phyloP scores from a whole-genome alignment of 2,329 filamentous ascomycete species.

The Fusarium penzigii region DNA sequence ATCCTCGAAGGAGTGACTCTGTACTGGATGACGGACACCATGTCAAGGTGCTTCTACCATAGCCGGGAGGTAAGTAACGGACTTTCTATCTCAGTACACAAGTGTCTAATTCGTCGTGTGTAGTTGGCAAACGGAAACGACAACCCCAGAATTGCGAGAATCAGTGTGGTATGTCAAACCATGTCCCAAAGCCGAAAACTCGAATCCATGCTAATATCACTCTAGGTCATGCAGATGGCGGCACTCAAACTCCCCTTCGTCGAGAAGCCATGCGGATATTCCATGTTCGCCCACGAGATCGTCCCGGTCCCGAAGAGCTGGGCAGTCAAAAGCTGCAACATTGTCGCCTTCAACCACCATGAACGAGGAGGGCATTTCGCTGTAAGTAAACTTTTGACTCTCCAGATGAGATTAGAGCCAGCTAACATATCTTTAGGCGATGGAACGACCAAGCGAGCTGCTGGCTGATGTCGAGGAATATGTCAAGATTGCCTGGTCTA shows the following conservation, averaged over 20 bases:
- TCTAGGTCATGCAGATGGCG: not conserved
- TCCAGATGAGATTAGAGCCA: not conserved
- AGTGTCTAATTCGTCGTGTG: not conserved
- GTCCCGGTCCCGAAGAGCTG: conserved; percentile 38
- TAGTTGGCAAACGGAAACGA: not conserved
- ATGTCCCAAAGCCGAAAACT: not conserved
- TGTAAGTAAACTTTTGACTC: not conserved
- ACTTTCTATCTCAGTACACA: not conserved
- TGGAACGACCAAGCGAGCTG: conserved; percentile 44
- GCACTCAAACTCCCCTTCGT: conserved; percentile 13
- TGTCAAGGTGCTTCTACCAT: conserved; percentile 49
- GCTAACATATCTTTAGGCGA: conserved; percentile 1
- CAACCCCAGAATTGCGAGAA: conserved; percentile 28
- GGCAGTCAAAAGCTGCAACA: conserved; percentile 35
- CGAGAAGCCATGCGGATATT: conserved; percentile 49
- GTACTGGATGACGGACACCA: conserved; percentile 57
- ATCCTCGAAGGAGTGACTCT: conserved; percentile 52
- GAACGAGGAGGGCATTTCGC: conserved; percentile 16
- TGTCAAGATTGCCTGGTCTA: conserved; percentile 16
- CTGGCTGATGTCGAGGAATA: conserved; percentile 47
- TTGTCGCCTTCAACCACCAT: conserved; percentile 36
- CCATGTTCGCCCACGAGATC: conserved; percentile 45
- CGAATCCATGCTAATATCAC: not conserved
- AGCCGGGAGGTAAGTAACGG: conserved; percentile 38
- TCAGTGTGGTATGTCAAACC: conserved; percentile 4